Base-by-base conservation (phyloP, 2,329 filamentous ascomycete species). In the Trichoderma sp. region DNA sequence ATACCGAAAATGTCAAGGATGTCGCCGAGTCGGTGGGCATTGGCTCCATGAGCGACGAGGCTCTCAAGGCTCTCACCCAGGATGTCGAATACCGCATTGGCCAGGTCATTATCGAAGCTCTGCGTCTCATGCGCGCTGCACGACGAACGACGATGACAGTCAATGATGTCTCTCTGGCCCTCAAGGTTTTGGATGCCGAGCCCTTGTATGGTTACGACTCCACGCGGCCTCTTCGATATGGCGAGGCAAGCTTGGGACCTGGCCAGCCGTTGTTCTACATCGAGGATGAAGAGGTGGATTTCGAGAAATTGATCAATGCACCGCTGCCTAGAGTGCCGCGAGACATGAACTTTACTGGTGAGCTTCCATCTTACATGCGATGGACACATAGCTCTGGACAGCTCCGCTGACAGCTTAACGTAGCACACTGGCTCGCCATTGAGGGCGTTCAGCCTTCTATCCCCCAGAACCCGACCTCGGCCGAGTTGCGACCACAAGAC, bases 261-360 rank as follows among this genome's bases (percentile, higher is more conserved):
- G 95, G 96, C 11, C 97, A 99, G 85, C 95, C 96, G 71, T 87
- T 99, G 27, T 99, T 96, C 85, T 99, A 99, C 83, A 93, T 99
- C 50, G 97, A 99, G 82, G 97, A 99, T 83, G 97, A 99, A 82
- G 97, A 99, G 87, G 93, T 98, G 73, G 97, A 99, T 84, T 98
- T 99, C 82, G 97, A 99, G 87, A 98, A 98, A 87, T 88, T 99
- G 79, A 98, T 99, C 83, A 99, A 99, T 85, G 95, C 95, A 78
- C 94, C 97, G 5, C 85, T 99, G 79, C 97, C 97, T 31, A 98
- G 97, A 84, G 95, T 99, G 35, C 97, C 97, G 41, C 90, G 96
- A 67, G 97, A 99, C 84, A 93, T 97, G 80, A 94, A 92, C 77
- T 96, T 98, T 82, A 98, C 96, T 56, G 93, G 95, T 96, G 86